Conservation (phyloP, 2,329 filamentous ascomycete species). For the Pestalotiopsis fici region DNA sequence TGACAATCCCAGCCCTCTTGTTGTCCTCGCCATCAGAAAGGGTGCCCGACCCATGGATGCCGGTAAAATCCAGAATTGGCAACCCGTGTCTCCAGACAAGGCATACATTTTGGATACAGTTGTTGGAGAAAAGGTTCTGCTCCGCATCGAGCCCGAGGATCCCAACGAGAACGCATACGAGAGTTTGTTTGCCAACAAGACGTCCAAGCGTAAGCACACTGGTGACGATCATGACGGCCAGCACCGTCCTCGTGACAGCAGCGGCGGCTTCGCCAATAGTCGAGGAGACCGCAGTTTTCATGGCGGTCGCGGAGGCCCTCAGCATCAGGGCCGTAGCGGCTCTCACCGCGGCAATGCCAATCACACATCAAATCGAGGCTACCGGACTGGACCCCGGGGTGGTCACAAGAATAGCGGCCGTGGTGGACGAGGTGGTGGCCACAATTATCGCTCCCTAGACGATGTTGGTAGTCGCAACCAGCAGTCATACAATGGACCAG, state of each 20-base stretch:
- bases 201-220: conserved; percentile 63
- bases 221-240: conserved; percentile 31
- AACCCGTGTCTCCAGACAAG: conserved; percentile 70
- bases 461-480: conserved; percentile 57
- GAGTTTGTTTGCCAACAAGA: conserved; percentile 60
- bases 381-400: conserved; percentile 39
- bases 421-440: conserved; percentile 48
- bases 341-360: conserved; percentile 31
- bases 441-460: conserved; percentile 67
- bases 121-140: conserved; percentile 82
- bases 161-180: conserved; percentile 64
- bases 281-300: conserved; percentile 42
- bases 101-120: conserved; percentile 78
- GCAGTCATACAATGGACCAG: conserved; percentile 39
- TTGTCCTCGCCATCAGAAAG: conserved; percentile 80
- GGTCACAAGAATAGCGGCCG: conserved; percentile 38
- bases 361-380: conserved; percentile 33
- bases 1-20: conserved; percentile 74
- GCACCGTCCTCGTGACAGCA: conserved; percentile 23
- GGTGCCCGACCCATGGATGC: conserved; percentile 79
- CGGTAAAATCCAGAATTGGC: conserved; percentile 80
- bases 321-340: conserved; percentile 18
- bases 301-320: conserved; percentile 40
- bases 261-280: conserved; percentile 32
- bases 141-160: conserved; percentile 77